phyloP scores from a whole-genome alignment of 108 stramenopile species.

The Stephanodiscus minutulus region DNA sequence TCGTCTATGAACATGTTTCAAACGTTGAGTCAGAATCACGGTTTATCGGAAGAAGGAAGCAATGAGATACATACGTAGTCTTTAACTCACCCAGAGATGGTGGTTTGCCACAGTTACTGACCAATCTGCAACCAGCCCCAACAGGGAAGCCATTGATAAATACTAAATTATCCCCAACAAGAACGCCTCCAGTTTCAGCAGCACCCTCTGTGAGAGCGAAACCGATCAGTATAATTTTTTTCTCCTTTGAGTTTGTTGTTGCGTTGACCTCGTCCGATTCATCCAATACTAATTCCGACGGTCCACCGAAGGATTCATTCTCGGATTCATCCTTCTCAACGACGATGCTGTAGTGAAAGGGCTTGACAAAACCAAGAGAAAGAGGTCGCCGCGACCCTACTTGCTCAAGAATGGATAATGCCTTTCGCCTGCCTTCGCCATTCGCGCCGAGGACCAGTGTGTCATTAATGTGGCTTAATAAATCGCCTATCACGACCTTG shows the following conservation, averaged over 20 bases:
- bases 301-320: constrained; percentile 57
- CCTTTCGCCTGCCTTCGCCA: constrained; percentile 55
- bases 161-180: constrained; percentile 84
- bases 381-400: constrained; percentile 67
- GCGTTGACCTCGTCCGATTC: constrained; percentile 44
- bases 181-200: constrained; percentile 70
- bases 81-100: constrained; percentile 16
- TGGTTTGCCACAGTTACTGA: constrained; percentile 46
- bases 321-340: constrained; percentile 50
- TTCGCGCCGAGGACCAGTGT: constrained; percentile 66
- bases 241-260: constrained; percentile 31
- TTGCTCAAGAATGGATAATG: constrained; percentile 58
- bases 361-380: constrained; percentile 64
- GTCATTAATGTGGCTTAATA: constrained; percentile 76
- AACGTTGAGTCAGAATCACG: not conserved
- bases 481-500: constrained; percentile 54
- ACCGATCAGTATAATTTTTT: constrained; percentile 65
- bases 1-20: constrained; percentile 32
- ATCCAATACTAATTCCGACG: constrained; percentile 66
- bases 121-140: constrained; percentile 77
- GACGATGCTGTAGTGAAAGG: constrained; percentile 55
- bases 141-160: constrained; percentile 85
- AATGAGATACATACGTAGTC: not conserved
- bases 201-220: constrained; percentile 72
- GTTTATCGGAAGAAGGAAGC: not conserved